Base-by-base conservation (phyloP, 2,329 filamentous ascomycete genomes). In the Pseudogymnoascus sp. region DNA sequence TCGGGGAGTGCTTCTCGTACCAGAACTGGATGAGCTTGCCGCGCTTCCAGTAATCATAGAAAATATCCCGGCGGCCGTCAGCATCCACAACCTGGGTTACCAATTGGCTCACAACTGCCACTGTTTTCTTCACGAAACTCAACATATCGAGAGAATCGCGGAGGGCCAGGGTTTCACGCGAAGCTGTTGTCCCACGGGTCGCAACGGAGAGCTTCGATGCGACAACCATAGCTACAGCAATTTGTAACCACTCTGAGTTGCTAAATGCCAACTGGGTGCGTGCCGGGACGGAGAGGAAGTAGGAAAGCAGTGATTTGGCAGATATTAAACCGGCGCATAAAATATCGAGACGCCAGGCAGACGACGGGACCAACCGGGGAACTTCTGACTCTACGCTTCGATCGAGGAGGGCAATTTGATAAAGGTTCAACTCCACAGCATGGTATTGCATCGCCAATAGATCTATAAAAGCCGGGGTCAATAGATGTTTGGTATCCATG, bases 171-270 rank as follows among this genome's bases (percentile, higher is more conserved):
- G 50, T 33, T 21, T 56, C 50, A 14, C 29, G 29, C 5, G 50
- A 33, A 13, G 50, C 11, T 56, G 50, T 19, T 21, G 50, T 13
- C 21, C 29, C 50, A 10, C 50, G 50, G 6, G 50, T 19, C 31
- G 44, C 59, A 59, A 37, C 62, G 6, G 53, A 59, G 16, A 62
- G 61, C 24, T 53, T 62, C 16, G 63, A 53, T 10, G 37, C 35
- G 14, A 62, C 61, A 26, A 62, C 10, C 63, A 71, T 64, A 26
- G 67, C 71, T 63, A 77, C 76, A 4, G 71, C 74, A 14, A 76
- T 61, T 64, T 78, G 76, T 1, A 78, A 69, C 75, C 76, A 77
- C 64, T 76, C 71, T 1, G 74, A 69, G 60, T 77, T 76, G 37
- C 73, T 76, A 16, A 77, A 70, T 1, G 68, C 67, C 50, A 72